phyloP scores from a whole-genome alignment of 331 rosid genomes.

The Quercus phellos region DNA sequence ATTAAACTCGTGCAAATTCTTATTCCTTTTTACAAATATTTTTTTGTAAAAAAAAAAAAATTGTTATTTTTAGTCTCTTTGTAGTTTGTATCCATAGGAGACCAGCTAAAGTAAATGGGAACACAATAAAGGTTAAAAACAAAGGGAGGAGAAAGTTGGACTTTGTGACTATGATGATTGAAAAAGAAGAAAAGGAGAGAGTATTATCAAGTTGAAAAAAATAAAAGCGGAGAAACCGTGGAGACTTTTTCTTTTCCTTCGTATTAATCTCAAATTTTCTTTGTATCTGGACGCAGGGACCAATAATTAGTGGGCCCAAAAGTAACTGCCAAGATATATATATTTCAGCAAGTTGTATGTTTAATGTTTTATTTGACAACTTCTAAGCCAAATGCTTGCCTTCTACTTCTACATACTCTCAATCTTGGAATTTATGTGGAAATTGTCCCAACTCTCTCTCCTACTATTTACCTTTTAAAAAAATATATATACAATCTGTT shows the following conservation, averaged over 20 bases:
- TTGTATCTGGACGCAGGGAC: slow-evolving; percentile 34
- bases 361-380: no score
- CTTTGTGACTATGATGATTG: slow-evolving; percentile 32
- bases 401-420: no score
- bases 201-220: slow-evolving; percentile 21
- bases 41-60: neutral
- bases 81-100: neutral
- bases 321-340: slow-evolving; percentile 17
- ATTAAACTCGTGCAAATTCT: neutral
- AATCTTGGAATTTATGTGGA: neutral
- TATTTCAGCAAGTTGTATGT: slow-evolving; percentile 25
- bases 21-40: neutral
- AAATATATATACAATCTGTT: no score
- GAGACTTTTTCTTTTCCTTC: slow-evolving; percentile 30
- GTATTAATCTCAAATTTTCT: slow-evolving; percentile 36
- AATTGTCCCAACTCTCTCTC: no score
- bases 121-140: slow-evolving; percentile 23
- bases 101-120: slow-evolving; percentile 34
- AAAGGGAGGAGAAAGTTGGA: slow-evolving; percentile 38
- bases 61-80: neutral
- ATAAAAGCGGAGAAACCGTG: slow-evolving; percentile 49
- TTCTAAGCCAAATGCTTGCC: neutral
- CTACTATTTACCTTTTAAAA: no score
- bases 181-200: slow-evolving; percentile 28
- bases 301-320: slow-evolving; percentile 38